Evolutionary conservation across 176 grass and related monocot species (phyloP).

Genomic region (Triticum dicoccoides): DNA sequence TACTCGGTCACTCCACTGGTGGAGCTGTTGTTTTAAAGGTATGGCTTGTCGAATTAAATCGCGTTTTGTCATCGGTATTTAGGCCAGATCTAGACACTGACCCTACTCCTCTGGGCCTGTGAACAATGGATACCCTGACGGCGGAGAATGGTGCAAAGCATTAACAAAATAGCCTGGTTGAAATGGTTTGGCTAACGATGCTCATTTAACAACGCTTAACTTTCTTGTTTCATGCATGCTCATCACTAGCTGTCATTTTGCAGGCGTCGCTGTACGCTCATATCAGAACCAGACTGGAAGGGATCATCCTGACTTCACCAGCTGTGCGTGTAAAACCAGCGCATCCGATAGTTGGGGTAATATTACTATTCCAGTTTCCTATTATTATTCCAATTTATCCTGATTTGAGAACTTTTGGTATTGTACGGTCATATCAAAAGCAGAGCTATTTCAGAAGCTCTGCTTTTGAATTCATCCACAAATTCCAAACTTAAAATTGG

Average conservation of each 20-base stretch:
- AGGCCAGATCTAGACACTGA: constrained; percentile 54
- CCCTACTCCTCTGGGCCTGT: constrained; percentile 54
- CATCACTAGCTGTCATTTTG: constrained; percentile 23
- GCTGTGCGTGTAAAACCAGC: constrained; percentile 92
- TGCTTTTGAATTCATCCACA: not conserved
- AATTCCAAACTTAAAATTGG: not conserved
- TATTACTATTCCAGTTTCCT: not conserved
- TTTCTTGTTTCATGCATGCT: constrained; percentile 3
- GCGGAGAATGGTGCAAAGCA: constrained; percentile 55
- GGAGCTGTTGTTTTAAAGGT: constrained; percentile 96
- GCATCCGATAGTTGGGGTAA: constrained; percentile 97
- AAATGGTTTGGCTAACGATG: constrained; percentile 48
- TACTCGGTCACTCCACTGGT: constrained; percentile 93
- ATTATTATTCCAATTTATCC: not conserved
- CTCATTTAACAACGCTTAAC: constrained; percentile 25
- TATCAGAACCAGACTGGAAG: constrained; percentile 70
- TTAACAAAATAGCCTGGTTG: constrained; percentile 47
- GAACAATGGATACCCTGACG: constrained; percentile 41
- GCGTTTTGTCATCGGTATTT: not conserved
- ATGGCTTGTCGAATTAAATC: constrained; percentile 18
- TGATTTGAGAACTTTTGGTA: too few relatives aligned
- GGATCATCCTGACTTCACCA: constrained; percentile 92
- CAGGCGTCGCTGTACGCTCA: constrained; percentile 81
- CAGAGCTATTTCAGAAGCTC: not conserved
- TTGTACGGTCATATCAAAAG: too few relatives aligned